Conservation (phyloP, 2,329 filamentous ascomycete species). For the Fusarium luffae region DNA sequence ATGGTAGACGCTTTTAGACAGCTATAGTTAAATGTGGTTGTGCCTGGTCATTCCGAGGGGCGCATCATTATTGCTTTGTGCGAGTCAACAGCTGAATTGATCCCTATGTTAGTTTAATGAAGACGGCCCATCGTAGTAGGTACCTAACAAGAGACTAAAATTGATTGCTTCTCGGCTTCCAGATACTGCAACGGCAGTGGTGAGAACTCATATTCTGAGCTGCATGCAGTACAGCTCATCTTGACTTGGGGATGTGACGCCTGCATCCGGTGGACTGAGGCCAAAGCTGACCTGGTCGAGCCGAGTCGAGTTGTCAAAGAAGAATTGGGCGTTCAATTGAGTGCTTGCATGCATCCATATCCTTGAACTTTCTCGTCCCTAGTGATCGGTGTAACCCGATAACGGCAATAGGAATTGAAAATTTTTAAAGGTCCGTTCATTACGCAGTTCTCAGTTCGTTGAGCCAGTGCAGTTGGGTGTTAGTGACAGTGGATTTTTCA, state of each 20-base stretch:
- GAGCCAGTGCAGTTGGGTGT: neutral
- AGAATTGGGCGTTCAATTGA: conserved; percentile 30
- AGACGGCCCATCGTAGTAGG: neutral
- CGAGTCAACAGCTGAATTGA: neutral
- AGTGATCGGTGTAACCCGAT: conserved; percentile 32
- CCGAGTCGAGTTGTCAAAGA: conserved; percentile 24
- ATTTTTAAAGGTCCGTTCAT: conserved; percentile 18
- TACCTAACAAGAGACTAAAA: neutral
- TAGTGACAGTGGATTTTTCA: neutral
- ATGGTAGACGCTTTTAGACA: neutral
- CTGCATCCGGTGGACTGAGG: conserved; percentile 33
- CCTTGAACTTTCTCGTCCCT: conserved; percentile 10
- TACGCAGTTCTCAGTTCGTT: conserved; percentile 1
- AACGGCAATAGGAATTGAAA: conserved; percentile 17
- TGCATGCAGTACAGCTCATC: conserved; percentile 42
- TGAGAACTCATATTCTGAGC: conserved; percentile 14
- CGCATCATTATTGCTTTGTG: neutral
- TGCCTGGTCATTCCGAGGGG: neutral
- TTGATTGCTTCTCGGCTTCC: neutral
- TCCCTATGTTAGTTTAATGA: neutral
- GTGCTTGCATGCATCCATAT: conserved; percentile 36
- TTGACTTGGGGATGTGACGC: conserved; percentile 15
- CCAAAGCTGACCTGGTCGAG: neutral
- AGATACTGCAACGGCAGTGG: neutral
- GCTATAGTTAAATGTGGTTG: neutral